Evolutionary conservation across 2,329 filamentous ascomycete genomes (phyloP).

Genomic region (Penicillium hesseltinei): DNA sequence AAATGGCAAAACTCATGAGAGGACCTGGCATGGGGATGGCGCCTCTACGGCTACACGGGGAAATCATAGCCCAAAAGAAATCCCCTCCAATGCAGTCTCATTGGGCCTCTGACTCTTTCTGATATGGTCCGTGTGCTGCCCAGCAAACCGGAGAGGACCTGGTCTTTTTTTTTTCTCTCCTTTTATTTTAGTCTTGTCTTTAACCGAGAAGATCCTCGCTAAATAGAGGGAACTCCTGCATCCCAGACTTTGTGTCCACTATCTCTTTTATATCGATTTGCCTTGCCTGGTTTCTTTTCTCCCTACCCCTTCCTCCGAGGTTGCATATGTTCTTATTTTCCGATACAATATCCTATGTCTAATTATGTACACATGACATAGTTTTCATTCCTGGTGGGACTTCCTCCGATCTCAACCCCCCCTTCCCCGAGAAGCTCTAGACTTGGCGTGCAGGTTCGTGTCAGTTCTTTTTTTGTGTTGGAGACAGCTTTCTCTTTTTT

Average conservation of each 20-base stretch:
- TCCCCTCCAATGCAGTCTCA: constrained; percentile 3
- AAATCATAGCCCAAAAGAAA: constrained; percentile 3
- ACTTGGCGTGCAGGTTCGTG: neutral
- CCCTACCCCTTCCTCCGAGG: neutral
- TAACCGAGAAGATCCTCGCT: constrained; percentile 1
- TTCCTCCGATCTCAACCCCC: constrained; percentile 9
- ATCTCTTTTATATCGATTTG: constrained; percentile 14
- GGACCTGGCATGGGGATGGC: constrained; percentile 8
- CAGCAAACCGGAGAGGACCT: neutral
- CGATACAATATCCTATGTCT: constrained; percentile 1
- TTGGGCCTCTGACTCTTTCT: constrained; percentile 5
- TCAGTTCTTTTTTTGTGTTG: constrained; percentile 1
- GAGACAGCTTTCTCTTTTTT: neutral
- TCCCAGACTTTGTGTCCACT: neutral
- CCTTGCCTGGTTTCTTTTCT: neutral
- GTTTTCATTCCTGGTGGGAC: constrained; percentile 17
- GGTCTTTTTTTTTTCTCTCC: neutral
- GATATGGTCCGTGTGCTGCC: constrained; percentile 19
- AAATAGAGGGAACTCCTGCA: constrained; percentile 13
- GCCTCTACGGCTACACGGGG: constrained; percentile 12
- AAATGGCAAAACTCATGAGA: constrained; percentile 5
- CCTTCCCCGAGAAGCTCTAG: constrained; percentile 1
- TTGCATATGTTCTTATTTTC: constrained; percentile 7
- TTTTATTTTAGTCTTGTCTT: neutral
- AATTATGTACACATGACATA: constrained; percentile 20